Conservation (phyloP, 202 grass and related monocot species). For the Dendrocalamus latiflorus region DNA sequence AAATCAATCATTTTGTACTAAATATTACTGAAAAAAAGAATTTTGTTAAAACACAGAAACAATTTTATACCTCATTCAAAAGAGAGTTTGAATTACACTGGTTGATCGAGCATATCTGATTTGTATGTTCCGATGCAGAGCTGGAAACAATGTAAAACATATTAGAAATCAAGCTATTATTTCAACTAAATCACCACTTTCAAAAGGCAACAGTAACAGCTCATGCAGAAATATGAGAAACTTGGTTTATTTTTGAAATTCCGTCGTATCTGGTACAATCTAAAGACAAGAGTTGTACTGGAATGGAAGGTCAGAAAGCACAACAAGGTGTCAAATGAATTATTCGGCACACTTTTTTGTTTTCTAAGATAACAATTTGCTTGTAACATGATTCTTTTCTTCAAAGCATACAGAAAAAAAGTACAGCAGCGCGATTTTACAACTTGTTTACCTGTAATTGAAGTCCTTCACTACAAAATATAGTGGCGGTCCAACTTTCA, state of each 20-base stretch:
- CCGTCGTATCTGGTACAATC: neutral
- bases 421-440: neutral
- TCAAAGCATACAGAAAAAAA: neutral
- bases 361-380: neutral
- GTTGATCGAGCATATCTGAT: constrained; percentile 93
- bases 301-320: no score
- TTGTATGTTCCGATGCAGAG: constrained; percentile 64
- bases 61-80: constrained; percentile 73
- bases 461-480: constrained; percentile 97
- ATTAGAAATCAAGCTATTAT: constrained; percentile 16
- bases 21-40: constrained; percentile 15
- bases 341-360: neutral
- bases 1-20: neutral
- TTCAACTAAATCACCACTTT: constrained; percentile 22
- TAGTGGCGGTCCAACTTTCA: constrained; percentile 90
- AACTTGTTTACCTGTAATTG: constrained; percentile 79
- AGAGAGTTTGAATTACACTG: constrained; percentile 89
- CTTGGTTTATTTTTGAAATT: neutral
- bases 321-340: neutral
- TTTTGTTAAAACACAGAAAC: no score
- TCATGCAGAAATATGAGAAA: constrained; percentile 23
- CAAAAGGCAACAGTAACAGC: neutral
- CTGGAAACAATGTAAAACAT: constrained; percentile 48
- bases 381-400: neutral
- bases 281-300: neutral